Evolutionary conservation across 73 alveolate species (phyloP).

Genomic region (Stentor coeruleus): DNA sequence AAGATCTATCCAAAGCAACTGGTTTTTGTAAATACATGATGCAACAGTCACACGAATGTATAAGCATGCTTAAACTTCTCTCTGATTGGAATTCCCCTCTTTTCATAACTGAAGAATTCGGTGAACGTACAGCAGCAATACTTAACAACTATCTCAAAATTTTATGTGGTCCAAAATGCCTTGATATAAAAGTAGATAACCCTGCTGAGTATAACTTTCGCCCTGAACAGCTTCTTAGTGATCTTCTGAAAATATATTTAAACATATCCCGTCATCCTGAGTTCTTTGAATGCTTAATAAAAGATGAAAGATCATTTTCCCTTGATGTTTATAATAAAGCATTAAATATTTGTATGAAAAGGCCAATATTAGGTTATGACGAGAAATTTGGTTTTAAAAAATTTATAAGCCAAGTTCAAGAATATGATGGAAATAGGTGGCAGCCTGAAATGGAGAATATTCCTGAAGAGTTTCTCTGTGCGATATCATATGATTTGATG

Average conservation of each 20-base stretch:
- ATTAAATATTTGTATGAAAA: constrained; percentile 40
- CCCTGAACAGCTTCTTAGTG: constrained; percentile 40
- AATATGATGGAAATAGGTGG: constrained; percentile 29
- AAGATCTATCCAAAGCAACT: constrained; percentile 32
- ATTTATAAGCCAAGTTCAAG: constrained; percentile 37
- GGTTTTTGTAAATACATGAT: constrained; percentile 53
- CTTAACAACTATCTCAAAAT: constrained; percentile 46
- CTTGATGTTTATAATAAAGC: constrained; percentile 46
- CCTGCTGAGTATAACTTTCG: constrained; percentile 46
- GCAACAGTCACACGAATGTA: constrained; percentile 54
- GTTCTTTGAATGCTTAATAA: constrained; percentile 45
- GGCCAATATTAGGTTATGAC: constrained; percentile 26
- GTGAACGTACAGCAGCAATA: constrained; percentile 55
- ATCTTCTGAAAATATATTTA: constrained; percentile 36
- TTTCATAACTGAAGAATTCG: constrained; percentile 53
- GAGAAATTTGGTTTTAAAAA: constrained; percentile 32
- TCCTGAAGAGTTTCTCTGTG: constrained; percentile 70
- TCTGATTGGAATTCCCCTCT: constrained; percentile 47
- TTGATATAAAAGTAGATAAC: constrained; percentile 35
- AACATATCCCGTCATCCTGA: constrained; percentile 38
- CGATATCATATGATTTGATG: constrained; percentile 48
- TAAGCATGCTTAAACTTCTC: constrained; percentile 43
- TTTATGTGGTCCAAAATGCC: constrained; percentile 52
- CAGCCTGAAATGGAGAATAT: constrained; percentile 30
- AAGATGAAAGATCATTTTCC: constrained; percentile 59